Percentiles rank a stretch among this genome's conserved stretches.
Evolutionary conservation across 257 asterid species (phyloP).

Genomic region (Gynochthodes officinalis): DNA sequence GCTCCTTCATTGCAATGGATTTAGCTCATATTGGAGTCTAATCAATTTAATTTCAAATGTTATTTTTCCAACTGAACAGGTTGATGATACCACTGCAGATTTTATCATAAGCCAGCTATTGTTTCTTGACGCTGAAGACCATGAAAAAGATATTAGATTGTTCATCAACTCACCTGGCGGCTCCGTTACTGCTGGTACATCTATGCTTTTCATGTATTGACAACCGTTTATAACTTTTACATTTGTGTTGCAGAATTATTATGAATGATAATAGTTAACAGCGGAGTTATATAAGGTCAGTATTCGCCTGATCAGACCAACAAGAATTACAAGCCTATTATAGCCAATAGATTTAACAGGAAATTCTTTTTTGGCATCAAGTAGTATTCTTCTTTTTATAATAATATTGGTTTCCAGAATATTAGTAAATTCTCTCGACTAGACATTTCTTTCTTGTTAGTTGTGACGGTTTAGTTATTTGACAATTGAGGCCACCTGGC

Average conservation of each 20-base stretch:
- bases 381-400: neutral
- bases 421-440: neutral
- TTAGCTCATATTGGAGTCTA: neutral
- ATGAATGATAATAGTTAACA: neutral
- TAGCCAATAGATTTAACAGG: neutral
- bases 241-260: neutral
- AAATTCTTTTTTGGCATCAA: neutral
- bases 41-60: neutral
- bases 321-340: neutral
- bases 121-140: slow-evolving; percentile 83
- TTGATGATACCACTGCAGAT: slow-evolving; percentile 85
- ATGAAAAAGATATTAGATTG: slow-evolving; percentile 70
- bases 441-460: neutral
- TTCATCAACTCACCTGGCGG: slow-evolving; percentile 97
- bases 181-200: slow-evolving; percentile 90
- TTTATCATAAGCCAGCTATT: slow-evolving; percentile 78
- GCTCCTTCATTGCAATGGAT: neutral
- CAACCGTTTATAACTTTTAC: too few species aligned
- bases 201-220: slow-evolving; percentile 1
- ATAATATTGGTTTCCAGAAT: neutral
- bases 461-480: neutral
- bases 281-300: neutral
- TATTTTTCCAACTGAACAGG: slow-evolving; percentile 39
- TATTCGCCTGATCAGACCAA: neutral
- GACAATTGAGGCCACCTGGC: neutral